Evolutionary conservation across 2,329 filamentous ascomycete genomes (phyloP).

Genomic region (Allantophomopsis cytisporea): DNA sequence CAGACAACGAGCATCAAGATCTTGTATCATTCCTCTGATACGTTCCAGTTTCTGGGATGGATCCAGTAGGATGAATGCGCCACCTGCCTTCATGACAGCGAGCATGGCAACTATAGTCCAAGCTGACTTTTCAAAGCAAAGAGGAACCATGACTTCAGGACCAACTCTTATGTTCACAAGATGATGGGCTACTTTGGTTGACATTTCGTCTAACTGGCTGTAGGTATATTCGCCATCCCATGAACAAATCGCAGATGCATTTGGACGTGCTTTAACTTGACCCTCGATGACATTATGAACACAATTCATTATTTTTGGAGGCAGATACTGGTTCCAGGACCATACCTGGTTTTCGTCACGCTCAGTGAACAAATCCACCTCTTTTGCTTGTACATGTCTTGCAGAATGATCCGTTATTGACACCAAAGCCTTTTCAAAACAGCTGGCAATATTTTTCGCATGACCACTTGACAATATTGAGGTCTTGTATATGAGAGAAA

Average conservation of each 20-base stretch:
- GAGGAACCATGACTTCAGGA: conserved; percentile 5
- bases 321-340: conserved; percentile 1
- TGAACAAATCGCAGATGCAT: conserved; percentile 6
- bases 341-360: neutral
- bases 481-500: neutral
- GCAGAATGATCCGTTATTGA: no score
- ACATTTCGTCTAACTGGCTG: conserved; percentile 5
- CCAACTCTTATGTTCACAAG: conserved; percentile 2
- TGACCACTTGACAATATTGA: neutral
- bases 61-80: conserved; percentile 15
- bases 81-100: conserved; percentile 13
- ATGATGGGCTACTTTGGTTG: conserved; percentile 2
- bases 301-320: conserved; percentile 1
- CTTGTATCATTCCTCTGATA: conserved; percentile 2
- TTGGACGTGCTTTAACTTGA: conserved; percentile 2
- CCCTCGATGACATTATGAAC: conserved; percentile 2
- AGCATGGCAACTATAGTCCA: conserved; percentile 12
- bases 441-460: conserved; percentile 1
- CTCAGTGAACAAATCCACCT: conserved; percentile 1
- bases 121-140: conserved; percentile 12
- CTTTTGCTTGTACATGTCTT: neutral
- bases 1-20: no score
- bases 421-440: neutral
- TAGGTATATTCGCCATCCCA: conserved; percentile 10
- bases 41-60: conserved; percentile 2